Conservation (phyloP, 2,329 filamentous ascomycete species). For the Botryotinia convoluta region DNA sequence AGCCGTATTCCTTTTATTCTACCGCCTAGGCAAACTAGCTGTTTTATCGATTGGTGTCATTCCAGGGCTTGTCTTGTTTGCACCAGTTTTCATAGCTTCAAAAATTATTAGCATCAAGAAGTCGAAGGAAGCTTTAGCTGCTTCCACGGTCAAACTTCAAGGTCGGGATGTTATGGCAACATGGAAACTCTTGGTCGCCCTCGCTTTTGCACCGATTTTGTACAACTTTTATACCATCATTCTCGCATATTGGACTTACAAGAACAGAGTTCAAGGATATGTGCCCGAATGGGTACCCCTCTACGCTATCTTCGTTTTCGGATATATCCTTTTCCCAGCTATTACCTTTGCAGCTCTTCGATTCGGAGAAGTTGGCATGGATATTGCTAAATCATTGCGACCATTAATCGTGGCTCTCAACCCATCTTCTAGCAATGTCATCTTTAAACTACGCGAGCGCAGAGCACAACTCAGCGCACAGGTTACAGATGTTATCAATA, state of each 20-base stretch:
- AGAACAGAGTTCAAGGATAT: conserved; percentile 78
- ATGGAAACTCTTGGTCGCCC: conserved; percentile 81
- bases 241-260: conserved; percentile 73
- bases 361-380: conserved; percentile 98
- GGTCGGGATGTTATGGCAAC: conserved; percentile 88
- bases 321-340: conserved; percentile 77
- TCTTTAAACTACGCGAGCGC: conserved; percentile 71
- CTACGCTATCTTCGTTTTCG: conserved; percentile 70
- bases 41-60: conserved; percentile 76
- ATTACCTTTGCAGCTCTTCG: conserved; percentile 91
- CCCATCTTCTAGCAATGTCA: conserved; percentile 78
- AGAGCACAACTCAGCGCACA: conserved; percentile 73
- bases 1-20: conserved; percentile 66
- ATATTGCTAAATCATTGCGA: conserved; percentile 91
- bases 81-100: conserved; percentile 79
- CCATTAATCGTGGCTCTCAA: conserved; percentile 83
- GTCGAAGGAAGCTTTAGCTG: conserved; percentile 77
- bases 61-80: conserved; percentile 82
- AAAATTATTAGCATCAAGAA: conserved; percentile 72
- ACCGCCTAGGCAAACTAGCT: conserved; percentile 73
- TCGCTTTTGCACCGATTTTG: conserved; percentile 76
- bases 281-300: conserved; percentile 78
- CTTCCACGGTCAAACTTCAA: conserved; percentile 83
- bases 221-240: conserved; percentile 78
- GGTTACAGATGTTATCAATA: conserved; percentile 92